These are phyloP conservation scores for Spergularia marina DNA, from an alignment of 148 eudicot genomes.

Conservation along the genomic window DNA sequence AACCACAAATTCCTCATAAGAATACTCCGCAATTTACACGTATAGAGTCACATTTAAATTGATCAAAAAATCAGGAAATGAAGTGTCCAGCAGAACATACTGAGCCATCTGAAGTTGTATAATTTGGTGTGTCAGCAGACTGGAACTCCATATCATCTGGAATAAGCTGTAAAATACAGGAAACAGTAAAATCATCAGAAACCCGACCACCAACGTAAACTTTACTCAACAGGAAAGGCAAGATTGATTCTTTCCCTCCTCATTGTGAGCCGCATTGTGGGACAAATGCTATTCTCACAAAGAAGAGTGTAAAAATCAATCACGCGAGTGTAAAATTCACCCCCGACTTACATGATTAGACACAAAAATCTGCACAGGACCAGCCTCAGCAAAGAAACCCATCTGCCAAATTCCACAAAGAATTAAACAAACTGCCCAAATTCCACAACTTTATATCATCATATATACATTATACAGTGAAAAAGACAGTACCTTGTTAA, in stretches of 20 bases:
- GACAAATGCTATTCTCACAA: too few relatives aligned
- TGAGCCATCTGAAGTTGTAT: constrained; percentile 90
- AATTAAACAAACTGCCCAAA: background rate
- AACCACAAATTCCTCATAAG: constrained; percentile 13
- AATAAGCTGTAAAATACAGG: constrained; percentile 47
- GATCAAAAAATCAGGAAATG: constrained; percentile 8
- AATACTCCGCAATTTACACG: background rate
- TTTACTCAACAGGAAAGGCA: too few relatives aligned
- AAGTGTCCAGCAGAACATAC: constrained; percentile 39
- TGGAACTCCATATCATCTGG: constrained; percentile 99
- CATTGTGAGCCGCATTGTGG: too few relatives aligned
- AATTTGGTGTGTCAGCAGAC: constrained; percentile 83
- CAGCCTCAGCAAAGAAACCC: constrained; percentile 98
- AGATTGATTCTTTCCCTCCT: too few relatives aligned
- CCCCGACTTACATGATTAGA: constrained; percentile 74
- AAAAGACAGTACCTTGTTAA: constrained; percentile 62
- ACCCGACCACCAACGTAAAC: too few relatives aligned
- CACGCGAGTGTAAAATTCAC: too few relatives aligned
- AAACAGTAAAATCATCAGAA: background rate
- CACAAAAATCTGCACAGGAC: constrained; percentile 93
- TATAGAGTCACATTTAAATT: background rate
- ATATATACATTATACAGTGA: background rate
- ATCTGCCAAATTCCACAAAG: constrained; percentile 49
- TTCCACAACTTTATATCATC: background rate
- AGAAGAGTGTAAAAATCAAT: too few relatives aligned